Conservation (phyloP, 2,329 filamentous ascomycete species). For the Fusarium piperis region DNA sequence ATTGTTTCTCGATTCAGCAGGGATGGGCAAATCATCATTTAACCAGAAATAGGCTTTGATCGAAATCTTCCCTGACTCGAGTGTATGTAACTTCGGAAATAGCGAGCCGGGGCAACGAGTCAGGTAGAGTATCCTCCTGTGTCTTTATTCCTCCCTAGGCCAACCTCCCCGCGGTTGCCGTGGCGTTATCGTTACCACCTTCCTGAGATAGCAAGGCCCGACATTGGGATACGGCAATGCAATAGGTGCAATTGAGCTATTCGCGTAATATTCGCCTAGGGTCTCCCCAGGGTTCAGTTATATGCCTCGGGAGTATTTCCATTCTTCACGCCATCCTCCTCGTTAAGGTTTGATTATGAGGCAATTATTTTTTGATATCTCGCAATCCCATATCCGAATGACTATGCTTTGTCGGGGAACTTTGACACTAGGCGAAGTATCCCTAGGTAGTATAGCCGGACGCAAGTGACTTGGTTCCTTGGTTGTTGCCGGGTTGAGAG, state of each 20-base stretch:
- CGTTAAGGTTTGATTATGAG: not conserved
- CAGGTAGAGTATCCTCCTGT: not conserved
- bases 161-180: not conserved
- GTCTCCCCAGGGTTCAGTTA: not conserved
- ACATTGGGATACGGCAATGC: not conserved
- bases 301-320: not conserved
- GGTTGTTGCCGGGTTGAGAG: not conserved
- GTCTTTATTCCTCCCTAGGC: not conserved
- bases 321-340: not conserved
- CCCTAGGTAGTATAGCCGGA: not conserved
- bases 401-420: not conserved
- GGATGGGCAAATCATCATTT: not conserved
- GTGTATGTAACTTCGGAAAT: not conserved
- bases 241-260: not conserved
- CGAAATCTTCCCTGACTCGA: not conserved
- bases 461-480: not conserved
- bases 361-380: not conserved
- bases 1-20: not conserved
- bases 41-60: not conserved
- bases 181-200: too few relatives aligned
- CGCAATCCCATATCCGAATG: not conserved
- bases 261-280: not conserved
- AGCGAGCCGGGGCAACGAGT: not conserved
- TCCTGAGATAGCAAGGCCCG: not conserved
- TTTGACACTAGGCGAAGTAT: not conserved